These are phyloP conservation scores for Usnea hakonensis DNA, from an alignment of 495 filamentous ascomycete species.

Conservation along the genomic window DNA sequence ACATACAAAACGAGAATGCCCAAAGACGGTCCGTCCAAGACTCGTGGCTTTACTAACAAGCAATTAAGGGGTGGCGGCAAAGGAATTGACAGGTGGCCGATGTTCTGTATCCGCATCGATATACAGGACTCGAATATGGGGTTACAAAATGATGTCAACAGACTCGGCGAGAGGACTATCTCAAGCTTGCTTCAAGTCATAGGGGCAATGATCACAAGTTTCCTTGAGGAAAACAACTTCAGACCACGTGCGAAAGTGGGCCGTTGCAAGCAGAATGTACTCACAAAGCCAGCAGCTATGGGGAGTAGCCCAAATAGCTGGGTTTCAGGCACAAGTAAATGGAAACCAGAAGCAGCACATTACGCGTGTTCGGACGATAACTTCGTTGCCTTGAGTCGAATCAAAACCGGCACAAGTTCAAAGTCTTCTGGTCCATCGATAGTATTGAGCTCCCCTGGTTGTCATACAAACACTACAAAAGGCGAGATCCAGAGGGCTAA, in stretches of 20 bases:
- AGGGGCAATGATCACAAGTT: conserved; percentile 54
- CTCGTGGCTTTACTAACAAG: conserved; percentile 45
- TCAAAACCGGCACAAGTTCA: conserved; percentile 47
- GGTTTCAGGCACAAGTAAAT: not conserved
- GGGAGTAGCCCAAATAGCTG: not conserved
- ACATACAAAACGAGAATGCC: conserved; percentile 33
- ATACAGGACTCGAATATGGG: conserved; percentile 23
- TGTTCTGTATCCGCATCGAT: conserved; percentile 78
- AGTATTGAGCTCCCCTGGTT: not conserved
- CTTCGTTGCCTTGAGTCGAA: conserved; percentile 59
- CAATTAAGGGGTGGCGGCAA: conserved; percentile 53
- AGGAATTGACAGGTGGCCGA: conserved; percentile 75
- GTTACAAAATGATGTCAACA: conserved; percentile 1
- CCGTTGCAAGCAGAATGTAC: not conserved
- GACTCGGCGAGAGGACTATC: conserved; percentile 38
- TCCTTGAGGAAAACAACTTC: conserved; percentile 60
- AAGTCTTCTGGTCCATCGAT: not conserved
- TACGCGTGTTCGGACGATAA: conserved; percentile 23
- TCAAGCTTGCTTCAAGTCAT: conserved; percentile 54
- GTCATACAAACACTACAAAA: not conserved
- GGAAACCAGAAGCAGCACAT: conserved; percentile 4
- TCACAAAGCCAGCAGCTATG: not conserved
- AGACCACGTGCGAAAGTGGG: conserved; percentile 36
- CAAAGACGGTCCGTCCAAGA: conserved; percentile 36
- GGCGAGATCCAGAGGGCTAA: not conserved